Conservation (phyloP, 257 asterid species). For the Ophiorrhiza pumila region DNA sequence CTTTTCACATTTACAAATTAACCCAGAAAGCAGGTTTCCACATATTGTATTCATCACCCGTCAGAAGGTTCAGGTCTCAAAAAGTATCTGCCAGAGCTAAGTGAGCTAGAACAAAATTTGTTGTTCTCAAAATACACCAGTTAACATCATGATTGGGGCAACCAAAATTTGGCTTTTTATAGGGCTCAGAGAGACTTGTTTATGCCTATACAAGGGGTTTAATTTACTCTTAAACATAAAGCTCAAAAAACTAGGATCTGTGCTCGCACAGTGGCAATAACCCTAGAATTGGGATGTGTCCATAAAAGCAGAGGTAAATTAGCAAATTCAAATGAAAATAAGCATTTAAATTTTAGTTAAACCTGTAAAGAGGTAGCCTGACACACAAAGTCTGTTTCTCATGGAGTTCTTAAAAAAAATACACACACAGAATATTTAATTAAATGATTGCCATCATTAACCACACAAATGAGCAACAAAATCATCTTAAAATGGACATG, state of each 20-base stretch:
- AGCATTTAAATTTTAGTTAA: no score
- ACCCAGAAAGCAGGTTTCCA: background rate
- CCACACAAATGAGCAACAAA: background rate
- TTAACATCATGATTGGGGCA: background rate
- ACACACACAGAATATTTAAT: background rate
- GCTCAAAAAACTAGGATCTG: no score
- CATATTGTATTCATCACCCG: background rate
- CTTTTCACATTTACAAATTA: background rate
- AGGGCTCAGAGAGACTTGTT: no score
- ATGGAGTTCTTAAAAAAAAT: background rate
- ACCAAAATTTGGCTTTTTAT: background rate
- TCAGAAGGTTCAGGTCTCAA: background rate
- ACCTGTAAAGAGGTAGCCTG: no score
- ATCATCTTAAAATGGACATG: background rate
- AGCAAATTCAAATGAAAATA: no score
- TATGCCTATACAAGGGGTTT: no score
- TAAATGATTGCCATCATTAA: background rate
- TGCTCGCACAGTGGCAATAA: no score
- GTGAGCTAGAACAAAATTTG: background rate
- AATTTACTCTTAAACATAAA: background rate
- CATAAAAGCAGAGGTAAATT: no score
- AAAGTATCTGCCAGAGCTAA: background rate
- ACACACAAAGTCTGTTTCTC: background rate
- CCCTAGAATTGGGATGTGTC: no score
- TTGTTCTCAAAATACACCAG: background rate